Evolutionary conservation across 257 asterid species (phyloP).

Genomic region (Catharanthus roseus): DNA sequence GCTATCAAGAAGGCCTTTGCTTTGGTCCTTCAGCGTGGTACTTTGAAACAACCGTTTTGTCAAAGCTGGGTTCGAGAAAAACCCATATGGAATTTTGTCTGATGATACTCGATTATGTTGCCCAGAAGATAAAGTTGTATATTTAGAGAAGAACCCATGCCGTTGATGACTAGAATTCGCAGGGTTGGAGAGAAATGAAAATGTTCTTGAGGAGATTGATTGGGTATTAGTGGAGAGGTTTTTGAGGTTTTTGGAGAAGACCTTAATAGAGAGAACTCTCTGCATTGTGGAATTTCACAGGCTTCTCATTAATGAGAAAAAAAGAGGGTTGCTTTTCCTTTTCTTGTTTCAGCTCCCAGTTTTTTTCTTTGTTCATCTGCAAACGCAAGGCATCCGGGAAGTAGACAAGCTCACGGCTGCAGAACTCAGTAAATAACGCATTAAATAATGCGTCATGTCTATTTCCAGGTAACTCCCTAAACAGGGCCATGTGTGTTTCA

Average conservation of each 20-base stretch:
- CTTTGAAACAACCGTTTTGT: constrained; percentile 5
- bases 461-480: too few species aligned
- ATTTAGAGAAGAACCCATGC: constrained; percentile 14
- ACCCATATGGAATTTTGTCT: constrained; percentile 16
- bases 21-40: constrained; percentile 8
- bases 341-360: background rate
- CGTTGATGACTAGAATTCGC: background rate
- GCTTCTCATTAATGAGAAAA: background rate
- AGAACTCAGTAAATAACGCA: too few species aligned
- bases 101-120: constrained; percentile 4
- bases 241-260: constrained; percentile 16
- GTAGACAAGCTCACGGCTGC: too few species aligned
- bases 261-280: constrained; percentile 12
- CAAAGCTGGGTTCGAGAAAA: constrained; percentile 16
- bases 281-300: constrained; percentile 13
- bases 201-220: constrained; percentile 5
- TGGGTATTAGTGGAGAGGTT: constrained; percentile 6
- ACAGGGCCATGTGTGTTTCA: too few species aligned
- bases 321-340: background rate
- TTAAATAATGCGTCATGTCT: too few species aligned
- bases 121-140: constrained; percentile 12
- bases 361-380: background rate
- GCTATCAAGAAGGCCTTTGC: constrained; percentile 8
- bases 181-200: background rate
- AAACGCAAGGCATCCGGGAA: too few species aligned